Percentiles rank a stretch among this genome's conserved stretches.
Evolutionary conservation across 129 eudicot genomes (phyloP).

Genomic region (sunflower (Helianthus annuus)): HanXRQr2.0-SUNRISE NC_035444.2:22628881-22629380

Average conservation of each 20-base stretch:
- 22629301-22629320: too few relatives aligned
- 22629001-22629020: slow-evolving; percentile 52
- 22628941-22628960: slow-evolving; percentile 68
- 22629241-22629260: not conserved
- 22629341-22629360: too few relatives aligned
- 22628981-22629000: slow-evolving; percentile 69
- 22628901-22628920: slow-evolving; percentile 65
- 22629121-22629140: slow-evolving; percentile 2
- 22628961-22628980: slow-evolving; percentile 69
- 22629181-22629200: not conserved
- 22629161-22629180: slow-evolving; percentile 7
- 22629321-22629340: too few relatives aligned
- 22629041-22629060: slow-evolving; percentile 24
- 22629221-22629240: not conserved
- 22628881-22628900: slow-evolving; percentile 1
- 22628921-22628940: slow-evolving; percentile 78
- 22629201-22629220: not conserved
- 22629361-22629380: too few relatives aligned
- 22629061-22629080: not conserved
- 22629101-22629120: slow-evolving; percentile 5
- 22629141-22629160: slow-evolving; percentile 11
- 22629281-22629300: too few relatives aligned
- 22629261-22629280: not conserved
- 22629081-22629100: slow-evolving; percentile 12
- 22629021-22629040: slow-evolving; percentile 30